Conservation (phyloP, 371 early-diverging fungal species). For the Homolaphlyctis polyrhiza region DNA sequence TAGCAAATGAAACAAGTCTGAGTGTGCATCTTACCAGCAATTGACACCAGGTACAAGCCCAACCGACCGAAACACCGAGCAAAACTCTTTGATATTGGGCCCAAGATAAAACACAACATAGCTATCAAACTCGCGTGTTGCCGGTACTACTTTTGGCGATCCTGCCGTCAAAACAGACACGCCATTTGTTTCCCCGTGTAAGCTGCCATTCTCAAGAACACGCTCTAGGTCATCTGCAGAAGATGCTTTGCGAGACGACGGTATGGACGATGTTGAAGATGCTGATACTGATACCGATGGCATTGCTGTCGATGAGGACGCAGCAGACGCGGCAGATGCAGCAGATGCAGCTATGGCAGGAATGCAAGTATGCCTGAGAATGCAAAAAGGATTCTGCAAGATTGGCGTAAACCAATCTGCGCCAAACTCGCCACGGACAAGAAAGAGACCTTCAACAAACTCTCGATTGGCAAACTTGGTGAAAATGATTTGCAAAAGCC, state of each 20-base stretch:
- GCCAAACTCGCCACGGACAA: constrained; percentile 39
- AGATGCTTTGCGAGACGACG: too few species aligned
- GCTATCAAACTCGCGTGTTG: constrained; percentile 27
- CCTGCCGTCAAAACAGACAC: background rate
- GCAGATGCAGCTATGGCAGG: background rate
- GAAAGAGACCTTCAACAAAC: constrained; percentile 40
- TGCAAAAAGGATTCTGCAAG: constrained; percentile 39
- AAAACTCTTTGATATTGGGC: constrained; percentile 33
- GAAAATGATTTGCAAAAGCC: constrained; percentile 33
- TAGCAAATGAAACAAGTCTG: too few species aligned
- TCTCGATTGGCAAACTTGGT: constrained; percentile 37
- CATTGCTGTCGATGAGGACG: background rate
- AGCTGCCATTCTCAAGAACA: background rate
- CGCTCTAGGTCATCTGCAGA: background rate
- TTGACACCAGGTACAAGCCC: constrained; percentile 42
- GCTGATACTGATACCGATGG: too few species aligned
- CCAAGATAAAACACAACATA: constrained; percentile 41
- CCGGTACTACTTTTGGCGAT: background rate
- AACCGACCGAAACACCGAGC: constrained; percentile 30
- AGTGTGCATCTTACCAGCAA: too few species aligned
- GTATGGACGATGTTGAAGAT: too few species aligned
- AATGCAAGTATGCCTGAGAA: constrained; percentile 26
- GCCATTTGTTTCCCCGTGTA: background rate
- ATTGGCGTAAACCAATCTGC: constrained; percentile 47
- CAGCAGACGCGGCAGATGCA: background rate